phyloP scores from a whole-genome alignment of 73 alveolate species.

The Paramecium octaurelia region DNA sequence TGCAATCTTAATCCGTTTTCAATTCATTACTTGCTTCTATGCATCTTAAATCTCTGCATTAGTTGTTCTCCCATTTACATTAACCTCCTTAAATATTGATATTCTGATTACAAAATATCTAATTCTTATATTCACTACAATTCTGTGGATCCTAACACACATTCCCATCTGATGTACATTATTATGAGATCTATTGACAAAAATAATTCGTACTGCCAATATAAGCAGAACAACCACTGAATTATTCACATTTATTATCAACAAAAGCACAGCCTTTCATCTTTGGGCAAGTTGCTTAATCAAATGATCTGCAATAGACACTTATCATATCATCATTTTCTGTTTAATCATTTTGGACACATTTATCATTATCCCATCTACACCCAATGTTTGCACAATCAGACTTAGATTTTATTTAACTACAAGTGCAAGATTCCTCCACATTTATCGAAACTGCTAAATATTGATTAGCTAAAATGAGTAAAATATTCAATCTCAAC shows the following conservation, averaged over 20 bases:
- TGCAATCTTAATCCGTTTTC: not conserved
- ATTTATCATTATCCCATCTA: not conserved
- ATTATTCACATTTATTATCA: not conserved
- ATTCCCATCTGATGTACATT: not conserved
- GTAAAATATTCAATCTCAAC: not conserved
- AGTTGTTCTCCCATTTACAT: not conserved
- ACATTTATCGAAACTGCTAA: not conserved
- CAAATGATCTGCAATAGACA: not conserved
- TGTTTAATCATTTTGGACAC: not conserved
- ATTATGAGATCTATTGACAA: not conserved
- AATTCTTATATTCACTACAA: not conserved
- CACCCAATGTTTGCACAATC: not conserved
- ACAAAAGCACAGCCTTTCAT: constrained; percentile 1
- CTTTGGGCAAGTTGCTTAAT: not conserved
- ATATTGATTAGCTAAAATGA: not conserved
- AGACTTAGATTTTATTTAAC: not conserved
- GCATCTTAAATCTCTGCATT: not conserved
- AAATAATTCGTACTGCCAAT: not conserved
- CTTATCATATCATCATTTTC: not conserved
- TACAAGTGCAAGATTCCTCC: not conserved
- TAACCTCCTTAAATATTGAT: not conserved
- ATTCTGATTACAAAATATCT: not conserved
- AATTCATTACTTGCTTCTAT: not conserved
- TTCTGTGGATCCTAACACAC: not conserved
- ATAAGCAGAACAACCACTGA: constrained; percentile 22